A percentile compares a stretch with the other conserved stretches of the same genome.
These are phyloP conservation scores for Cadophora luteo-olivacea DNA, from an alignment of 2,329 filamentous ascomycete genomes.

Conservation along the genomic window DNA sequence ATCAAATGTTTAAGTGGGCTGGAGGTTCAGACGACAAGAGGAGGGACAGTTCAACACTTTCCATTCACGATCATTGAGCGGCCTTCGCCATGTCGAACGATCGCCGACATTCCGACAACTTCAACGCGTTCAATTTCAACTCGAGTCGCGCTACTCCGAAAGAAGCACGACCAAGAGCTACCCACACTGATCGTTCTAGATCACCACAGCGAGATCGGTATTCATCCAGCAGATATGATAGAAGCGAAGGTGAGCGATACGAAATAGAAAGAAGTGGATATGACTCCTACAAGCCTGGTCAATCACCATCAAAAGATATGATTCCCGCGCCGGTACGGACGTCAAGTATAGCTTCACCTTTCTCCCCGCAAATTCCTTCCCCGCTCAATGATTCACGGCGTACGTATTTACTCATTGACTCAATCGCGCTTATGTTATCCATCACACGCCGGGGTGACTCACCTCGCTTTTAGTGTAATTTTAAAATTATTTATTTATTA, in stretches of 20 bases:
- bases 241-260: neutral
- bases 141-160: neutral
- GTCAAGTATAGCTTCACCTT: neutral
- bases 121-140: neutral
- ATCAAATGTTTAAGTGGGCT: neutral
- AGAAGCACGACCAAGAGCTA: neutral
- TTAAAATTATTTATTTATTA: neutral
- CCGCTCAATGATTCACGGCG: conserved; percentile 8
- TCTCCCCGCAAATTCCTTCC: neutral
- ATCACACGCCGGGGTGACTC: neutral
- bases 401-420: neutral
- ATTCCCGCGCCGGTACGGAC: neutral
- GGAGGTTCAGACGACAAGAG: neutral
- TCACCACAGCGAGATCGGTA: neutral
- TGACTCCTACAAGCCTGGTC: conserved; percentile 12
- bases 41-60: neutral
- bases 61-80: neutral
- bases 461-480: neutral
- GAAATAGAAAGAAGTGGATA: neutral
- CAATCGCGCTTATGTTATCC: neutral
- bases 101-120: neutral
- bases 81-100: conserved; percentile 2
- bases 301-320: conserved; percentile 5
- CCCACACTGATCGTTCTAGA: neutral
- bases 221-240: neutral